Base-by-base conservation (phyloP, 768 basidiomycete species). In the Melanogaster broomeanus region DNA sequence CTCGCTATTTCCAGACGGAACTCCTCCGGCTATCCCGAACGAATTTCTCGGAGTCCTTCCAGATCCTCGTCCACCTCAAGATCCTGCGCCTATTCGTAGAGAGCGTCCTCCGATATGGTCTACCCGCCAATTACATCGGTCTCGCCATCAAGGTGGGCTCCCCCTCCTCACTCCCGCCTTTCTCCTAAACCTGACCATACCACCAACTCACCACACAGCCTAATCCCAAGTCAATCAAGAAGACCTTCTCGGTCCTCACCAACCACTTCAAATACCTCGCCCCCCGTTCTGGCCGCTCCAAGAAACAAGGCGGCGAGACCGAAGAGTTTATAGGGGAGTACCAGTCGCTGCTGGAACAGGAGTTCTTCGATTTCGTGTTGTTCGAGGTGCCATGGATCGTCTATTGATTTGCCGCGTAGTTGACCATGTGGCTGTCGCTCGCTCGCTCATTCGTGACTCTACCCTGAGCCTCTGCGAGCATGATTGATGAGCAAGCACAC, bases 41-140 rank as follows among this genome's bases (percentile, higher is more conserved):
- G 46, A 98, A 96, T 72, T 99, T 98, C 69, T 95, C 94, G 1
- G 97, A 99, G 74, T 86, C 94, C 6, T 93, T 94, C 74, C 92
- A 98, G 67, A 77, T 96, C 46, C 78, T 98, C 18, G 90, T 95
- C 0, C 97, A 98, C 64, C 77, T 98, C 59, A 98, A 98, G 71
- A 80, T 96, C 44, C 71, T 97, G 15, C 86, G 93, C 10, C 75
- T 97, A 15, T 98, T 95, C 61, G 86, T 96, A 19, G 97, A 99
- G 73, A 94, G 92, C 50, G 95, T 98, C 18, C 78, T 99, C 38
- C 81, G 96, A 59, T 98, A 98, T 67, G 97, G 97, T 47, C 76
- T 98, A 10, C 97, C 97, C 4, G 92, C 95, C 2, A 87, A 91
- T 60, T 99, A 96, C 67, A 74, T 81, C 22, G 94, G 89, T 3